A percentile compares a stretch with the other conserved stretches of the same genome.
Conservation (phyloP, 257 asterid species). For the Jacaranda mimosifolia region DNA sequence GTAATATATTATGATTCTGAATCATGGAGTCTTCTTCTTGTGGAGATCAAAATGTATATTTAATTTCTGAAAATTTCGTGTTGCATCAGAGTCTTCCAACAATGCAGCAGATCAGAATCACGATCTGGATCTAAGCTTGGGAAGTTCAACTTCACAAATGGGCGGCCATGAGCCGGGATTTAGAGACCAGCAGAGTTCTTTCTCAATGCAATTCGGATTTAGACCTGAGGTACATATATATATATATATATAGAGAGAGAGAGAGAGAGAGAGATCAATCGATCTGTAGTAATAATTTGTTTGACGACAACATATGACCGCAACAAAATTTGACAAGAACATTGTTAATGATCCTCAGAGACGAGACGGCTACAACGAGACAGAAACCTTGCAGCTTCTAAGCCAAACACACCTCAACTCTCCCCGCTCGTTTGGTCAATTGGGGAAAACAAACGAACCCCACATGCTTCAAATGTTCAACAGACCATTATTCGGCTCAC, state of each 20-base stretch:
- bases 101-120: constrained; percentile 68
- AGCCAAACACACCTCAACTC: constrained; percentile 71
- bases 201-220: constrained; percentile 56
- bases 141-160: constrained; percentile 56
- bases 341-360: constrained; percentile 33
- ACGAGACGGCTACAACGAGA: constrained; percentile 53
- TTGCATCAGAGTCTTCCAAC: constrained; percentile 54
- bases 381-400: constrained; percentile 70
- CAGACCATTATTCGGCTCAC: constrained; percentile 33
- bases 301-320: not conserved
- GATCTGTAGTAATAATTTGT: not conserved
- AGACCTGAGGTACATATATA: constrained; percentile 57
- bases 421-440: constrained; percentile 57
- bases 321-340: not conserved
- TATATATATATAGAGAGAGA: no score
- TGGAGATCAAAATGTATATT: not conserved
- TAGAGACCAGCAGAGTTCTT: constrained; percentile 46
- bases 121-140: constrained; percentile 86
- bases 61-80: not conserved
- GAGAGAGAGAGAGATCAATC: not conserved
- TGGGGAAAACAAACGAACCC: constrained; percentile 46
- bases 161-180: constrained; percentile 30
- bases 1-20: constrained; percentile 31
- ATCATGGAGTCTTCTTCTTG: not conserved
- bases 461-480: constrained; percentile 52